Base-by-base conservation (phyloP, 2,329 filamentous ascomycete species). In the Aureobasidium sp. region DNA sequence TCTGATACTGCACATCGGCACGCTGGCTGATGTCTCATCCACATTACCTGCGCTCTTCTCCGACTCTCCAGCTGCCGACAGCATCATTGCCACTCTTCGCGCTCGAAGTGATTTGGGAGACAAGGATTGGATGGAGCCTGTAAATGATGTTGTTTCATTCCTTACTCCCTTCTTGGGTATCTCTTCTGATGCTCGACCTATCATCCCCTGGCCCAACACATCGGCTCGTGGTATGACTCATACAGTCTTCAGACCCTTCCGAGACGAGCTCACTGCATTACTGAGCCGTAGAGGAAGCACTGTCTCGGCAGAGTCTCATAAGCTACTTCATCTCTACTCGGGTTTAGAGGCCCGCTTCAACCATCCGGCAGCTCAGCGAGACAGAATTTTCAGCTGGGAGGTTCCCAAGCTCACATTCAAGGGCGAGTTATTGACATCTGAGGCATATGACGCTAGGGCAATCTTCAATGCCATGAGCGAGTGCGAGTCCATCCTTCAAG, bases 91-190 rank as follows among this genome's bases (percentile, higher is more conserved):
- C 17, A n/a, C 20, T 8, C 58, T 61, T 15, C 47, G 50, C 10
- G 26, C 48, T 13, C 37, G 39, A 37, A 53, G 48, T 15, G 58
- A 61, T 1, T 10, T 41, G 2, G 58, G 48, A 26, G 48, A 52
- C 58, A 61, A 61, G 20, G 58, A 61, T 15, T 61, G 58, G 48
- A 61, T 61, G 58, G 48, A 37, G 12, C 26, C 27, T 37, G 48
- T 34, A n/a, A 61, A 61, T n/a, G 58, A 61, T 29, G 44, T 61
- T 0, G 48, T 61, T 12, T 4, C 58, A 5, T 61, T 61, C 39
- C 27, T 61, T 7, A 52, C 47, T 7, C 58, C 58, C 9, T 61
- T 52, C 9, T 15, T 61, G 2, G 58, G 58, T 13, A 20, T 61
- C 23, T 42, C 36, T n/a, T 26, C 44, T 8, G 27, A 44, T n/a